These are phyloP conservation scores for Samsoniella hepiali DNA, from an alignment of 2,329 filamentous ascomycete genomes.

Conservation along the genomic window DNA sequence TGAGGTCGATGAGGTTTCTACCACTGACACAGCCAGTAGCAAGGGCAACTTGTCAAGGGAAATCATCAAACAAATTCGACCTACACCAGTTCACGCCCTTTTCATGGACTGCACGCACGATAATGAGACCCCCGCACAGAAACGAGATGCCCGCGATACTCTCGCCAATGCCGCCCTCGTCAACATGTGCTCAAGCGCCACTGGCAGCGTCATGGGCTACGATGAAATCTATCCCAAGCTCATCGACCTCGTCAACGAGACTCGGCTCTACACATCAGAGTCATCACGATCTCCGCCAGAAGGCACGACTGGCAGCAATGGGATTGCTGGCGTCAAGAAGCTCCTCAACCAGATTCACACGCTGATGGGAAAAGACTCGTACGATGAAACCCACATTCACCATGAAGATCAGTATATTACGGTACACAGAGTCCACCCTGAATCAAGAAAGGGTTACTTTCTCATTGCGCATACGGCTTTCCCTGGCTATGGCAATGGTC, in stretches of 20 bases:
- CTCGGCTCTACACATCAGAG: slow-evolving; percentile 73
- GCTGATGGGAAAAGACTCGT: slow-evolving; percentile 91
- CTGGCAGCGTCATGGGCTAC: slow-evolving; percentile 95
- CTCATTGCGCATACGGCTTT: slow-evolving; percentile 95
- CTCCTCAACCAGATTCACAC: slow-evolving; percentile 92
- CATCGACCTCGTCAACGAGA: slow-evolving; percentile 91
- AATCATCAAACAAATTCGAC: slow-evolving; percentile 75
- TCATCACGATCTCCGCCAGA: slow-evolving; percentile 61
- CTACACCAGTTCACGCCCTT: slow-evolving; percentile 84
- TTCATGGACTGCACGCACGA: slow-evolving; percentile 99
- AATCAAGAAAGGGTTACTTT: slow-evolving; percentile 90
- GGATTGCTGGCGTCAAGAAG: slow-evolving; percentile 88
- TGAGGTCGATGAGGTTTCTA: slow-evolving; percentile 81
- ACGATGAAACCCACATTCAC: slow-evolving; percentile 93
- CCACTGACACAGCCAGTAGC: slow-evolving; percentile 42
- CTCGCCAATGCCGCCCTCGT: slow-evolving; percentile 91
- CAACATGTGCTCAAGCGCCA: slow-evolving; percentile 91
- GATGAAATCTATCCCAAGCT: slow-evolving; percentile 93
- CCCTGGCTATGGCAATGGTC: slow-evolving; percentile 81
- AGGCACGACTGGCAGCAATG: slow-evolving; percentile 65
- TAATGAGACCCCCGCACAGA: slow-evolving; percentile 94
- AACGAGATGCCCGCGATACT: slow-evolving; percentile 89
- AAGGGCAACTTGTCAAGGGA: slow-evolving; percentile 48
- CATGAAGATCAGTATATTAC: slow-evolving; percentile 96
- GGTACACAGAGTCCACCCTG: slow-evolving; percentile 89